Base-by-base conservation (phyloP, 2,329 filamentous ascomycete species). In the Xylaria multiplex region DNA sequence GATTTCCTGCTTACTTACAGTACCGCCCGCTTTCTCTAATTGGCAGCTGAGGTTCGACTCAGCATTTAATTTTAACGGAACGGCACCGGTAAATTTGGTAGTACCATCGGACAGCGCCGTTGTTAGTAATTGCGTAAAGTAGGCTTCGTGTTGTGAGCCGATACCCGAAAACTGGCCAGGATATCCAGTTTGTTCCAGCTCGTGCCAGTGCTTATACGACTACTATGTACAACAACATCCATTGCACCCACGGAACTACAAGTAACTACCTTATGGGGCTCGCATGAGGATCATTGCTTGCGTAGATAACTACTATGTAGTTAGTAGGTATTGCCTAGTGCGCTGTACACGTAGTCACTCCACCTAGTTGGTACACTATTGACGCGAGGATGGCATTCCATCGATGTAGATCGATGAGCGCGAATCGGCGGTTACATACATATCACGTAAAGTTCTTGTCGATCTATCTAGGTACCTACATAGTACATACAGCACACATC, bases 401-500 rank as follows among this genome's bases (percentile, higher is more conserved):
- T 37, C 7, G 6, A 14, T 48, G 43, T 45, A 64, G 56, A 64
- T 64, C 62, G 32, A 64, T 56, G 50, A 46, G 32, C 22, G 24
- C 35, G 19, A 59, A 60, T 60, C 50, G 46, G 45, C 27, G 19
- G 24, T 52, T 40, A n/a, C 24, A 14, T 45, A 60, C 46, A 27
- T 57, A 61, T 65, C 40, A 53, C 63, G 63, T 61, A 65, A 52
- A 43, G 37, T 13, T 52, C 27, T 50, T 56, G 56, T 40, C 54
- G 62, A 65, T 65, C 62, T 56, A 54, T 19, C 24, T 27, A 27
- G 3, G 54, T 22, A 59, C 45, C 45, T 45, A 40, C 16, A 40
- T 32, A n/a, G 13, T 37, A 42, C 35, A 43, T 27, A 37, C 42
- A 40, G 37, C 14, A 13, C 13, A 40, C 2, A 37, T 37, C 7